These are phyloP conservation scores for Ustilago hordei DNA, from an alignment of 1,284 basidiomycete species.

Conservation along the genomic window DNA sequence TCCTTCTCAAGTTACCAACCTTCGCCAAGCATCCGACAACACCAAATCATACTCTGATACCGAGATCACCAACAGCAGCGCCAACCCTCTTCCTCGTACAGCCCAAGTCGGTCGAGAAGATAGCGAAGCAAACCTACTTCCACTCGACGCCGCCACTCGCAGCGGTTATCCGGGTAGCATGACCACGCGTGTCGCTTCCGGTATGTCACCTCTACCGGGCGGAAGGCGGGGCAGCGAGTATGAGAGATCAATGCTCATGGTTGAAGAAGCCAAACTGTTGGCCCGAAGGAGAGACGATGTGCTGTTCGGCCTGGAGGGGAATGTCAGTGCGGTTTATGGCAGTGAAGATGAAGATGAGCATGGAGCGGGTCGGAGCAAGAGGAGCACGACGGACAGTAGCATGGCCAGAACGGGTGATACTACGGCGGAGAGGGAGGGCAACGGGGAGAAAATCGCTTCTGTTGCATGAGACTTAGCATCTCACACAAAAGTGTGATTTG, in stretches of 20 bases:
- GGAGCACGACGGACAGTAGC: constrained; percentile 1
- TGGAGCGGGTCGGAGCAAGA: background rate
- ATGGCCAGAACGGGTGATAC: background rate
- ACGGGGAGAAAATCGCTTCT: background rate
- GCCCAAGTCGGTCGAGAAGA: constrained; percentile 16
- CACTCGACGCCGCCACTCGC: constrained; percentile 10
- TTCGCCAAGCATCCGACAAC: constrained; percentile 1
- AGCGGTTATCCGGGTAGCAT: constrained; percentile 11
- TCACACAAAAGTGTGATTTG: background rate
- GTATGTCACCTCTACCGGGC: background rate
- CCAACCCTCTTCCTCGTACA: background rate
- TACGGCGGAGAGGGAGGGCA: background rate
- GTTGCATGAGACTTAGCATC: background rate
- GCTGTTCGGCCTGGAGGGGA: constrained; percentile 36
- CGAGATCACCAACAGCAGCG: constrained; percentile 10
- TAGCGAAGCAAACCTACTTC: constrained; percentile 26
- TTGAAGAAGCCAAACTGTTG: constrained; percentile 64
- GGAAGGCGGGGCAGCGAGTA: constrained; percentile 27
- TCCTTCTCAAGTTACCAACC: constrained; percentile 1
- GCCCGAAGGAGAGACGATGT: constrained; percentile 67
- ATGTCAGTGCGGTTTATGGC: constrained; percentile 18
- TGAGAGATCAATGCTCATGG: constrained; percentile 62
- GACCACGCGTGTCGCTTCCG: background rate
- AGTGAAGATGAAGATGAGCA: constrained; percentile 21
- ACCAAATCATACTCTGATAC: constrained; percentile 29